Evolutionary conservation across 192 early-diverging fungal species (phyloP), one percentile per base, ranked within the genome.

Genomic region (Backusella psychrophila): DNA sequence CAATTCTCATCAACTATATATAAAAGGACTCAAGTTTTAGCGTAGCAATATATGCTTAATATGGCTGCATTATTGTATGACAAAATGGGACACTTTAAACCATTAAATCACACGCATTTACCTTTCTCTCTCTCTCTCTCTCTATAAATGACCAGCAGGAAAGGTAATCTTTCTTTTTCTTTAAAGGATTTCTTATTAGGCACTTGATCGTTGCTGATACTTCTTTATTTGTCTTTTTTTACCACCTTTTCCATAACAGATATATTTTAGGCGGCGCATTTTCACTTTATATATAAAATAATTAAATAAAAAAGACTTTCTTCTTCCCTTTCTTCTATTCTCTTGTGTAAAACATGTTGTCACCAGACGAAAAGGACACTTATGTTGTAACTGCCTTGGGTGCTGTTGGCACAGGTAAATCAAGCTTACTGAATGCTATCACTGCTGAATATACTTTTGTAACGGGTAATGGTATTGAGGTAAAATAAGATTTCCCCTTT

Each of bases 381-480:
- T 59, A 71, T 21, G 82, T 80, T 21, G 39, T 83, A 11, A 78
- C 78, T 41, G 78, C 73, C 5, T 74, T 88, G 26, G 87, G 87
- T 23, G 83, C 80, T 35, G 78, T 86, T 66, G 87, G 87, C 35
- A 85, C 84, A 29, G 87, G 87, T 29, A 88, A 88, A 73, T 86
- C 85, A 12, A 85, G 83, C 23, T 77, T 85, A 36, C 77, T 88
- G 1, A 88, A 88, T 46, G 82, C 87, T 31, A 88, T 88, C 71
- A 78, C 82, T 44, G 85, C 81, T 56, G 83, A 83, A 39, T 78
- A 80, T 26, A 72, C 85, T 15, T 88, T 84, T 73, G 79, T 77
- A 38, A 85, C 83, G 19, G 87, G 87, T 33, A 70, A 76, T 39
- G 79, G 79, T 73, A 75, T 82, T 53, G 82, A 83, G 41, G 85